phyloP scores from a whole-genome alignment of 495 filamentous ascomycete species.

The Aspergillus haitiensis region DNA sequence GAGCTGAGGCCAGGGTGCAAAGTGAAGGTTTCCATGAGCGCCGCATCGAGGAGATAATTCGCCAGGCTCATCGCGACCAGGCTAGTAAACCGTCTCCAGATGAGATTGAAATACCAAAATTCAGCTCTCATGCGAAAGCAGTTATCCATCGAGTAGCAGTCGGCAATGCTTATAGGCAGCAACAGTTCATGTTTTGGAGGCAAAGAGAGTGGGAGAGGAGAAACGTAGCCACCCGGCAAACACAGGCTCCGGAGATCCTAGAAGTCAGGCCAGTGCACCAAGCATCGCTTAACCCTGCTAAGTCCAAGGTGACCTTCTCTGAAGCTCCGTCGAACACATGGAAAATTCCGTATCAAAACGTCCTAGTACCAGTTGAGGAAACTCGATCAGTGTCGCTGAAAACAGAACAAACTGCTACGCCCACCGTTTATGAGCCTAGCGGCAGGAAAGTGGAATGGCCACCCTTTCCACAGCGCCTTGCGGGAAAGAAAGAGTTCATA shows the following conservation, averaged over 20 bases:
- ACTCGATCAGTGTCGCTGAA: neutral
- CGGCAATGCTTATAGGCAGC: conserved; percentile 5
- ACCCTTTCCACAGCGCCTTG: conserved; percentile 7
- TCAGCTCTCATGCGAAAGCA: neutral
- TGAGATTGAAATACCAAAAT: neutral
- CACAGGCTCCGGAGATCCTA: neutral
- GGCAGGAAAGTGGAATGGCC: conserved; percentile 10
- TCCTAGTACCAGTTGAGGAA: neutral
- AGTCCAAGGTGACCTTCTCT: neutral
- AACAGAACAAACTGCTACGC: conserved; percentile 2
- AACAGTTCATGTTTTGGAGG: conserved; percentile 12
- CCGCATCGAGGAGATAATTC: conserved; percentile 7
- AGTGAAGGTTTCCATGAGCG: conserved; percentile 2
- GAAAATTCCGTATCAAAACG: neutral
- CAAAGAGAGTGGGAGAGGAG: conserved; percentile 9
- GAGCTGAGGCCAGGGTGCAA: neutral
- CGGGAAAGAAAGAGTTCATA: conserved; percentile 7
- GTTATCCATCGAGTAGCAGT: neutral
- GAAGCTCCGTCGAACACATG: neutral
- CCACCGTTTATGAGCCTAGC: conserved; percentile 1
- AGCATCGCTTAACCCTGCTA: neutral
- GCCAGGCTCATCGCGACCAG: conserved; percentile 6
- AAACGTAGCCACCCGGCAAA: neutral
- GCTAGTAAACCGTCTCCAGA: neutral
- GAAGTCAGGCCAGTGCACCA: neutral